These are phyloP conservation scores for Exophiala sp. DNA, from an alignment of 2,329 filamentous ascomycete genomes.

Conservation along the genomic window DNA sequence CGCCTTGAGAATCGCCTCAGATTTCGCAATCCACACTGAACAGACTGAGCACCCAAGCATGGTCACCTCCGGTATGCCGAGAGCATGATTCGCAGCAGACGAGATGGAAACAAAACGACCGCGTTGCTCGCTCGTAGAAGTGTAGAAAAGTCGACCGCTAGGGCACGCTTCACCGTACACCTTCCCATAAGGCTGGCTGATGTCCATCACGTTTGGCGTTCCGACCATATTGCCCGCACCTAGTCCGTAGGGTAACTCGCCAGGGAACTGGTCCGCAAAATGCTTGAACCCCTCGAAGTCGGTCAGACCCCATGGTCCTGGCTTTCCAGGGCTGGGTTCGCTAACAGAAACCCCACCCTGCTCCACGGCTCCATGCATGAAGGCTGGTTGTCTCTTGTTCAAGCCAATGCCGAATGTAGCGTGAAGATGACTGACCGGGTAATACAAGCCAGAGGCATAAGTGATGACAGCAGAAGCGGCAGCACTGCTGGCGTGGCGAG, in stretches of 20 bases:
- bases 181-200: conserved; percentile 78
- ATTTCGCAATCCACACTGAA: conserved; percentile 86
- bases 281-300: conserved; percentile 71
- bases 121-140: conserved; percentile 65
- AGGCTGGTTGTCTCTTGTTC: conserved; percentile 66
- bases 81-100: conserved; percentile 50
- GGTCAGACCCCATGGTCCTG: conserved; percentile 74
- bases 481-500: conserved; percentile 53
- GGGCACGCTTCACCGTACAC: conserved; percentile 81
- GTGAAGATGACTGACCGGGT: conserved; percentile 72
- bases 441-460: conserved; percentile 77
- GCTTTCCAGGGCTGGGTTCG: conserved; percentile 68
- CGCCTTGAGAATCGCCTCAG: conserved; percentile 60
- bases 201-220: conserved; percentile 79
- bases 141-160: conserved; percentile 73
- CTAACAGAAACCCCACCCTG: conserved; percentile 72
- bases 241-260: conserved; percentile 68
- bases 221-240: conserved; percentile 70
- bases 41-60: conserved; percentile 65
- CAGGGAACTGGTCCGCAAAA: conserved; percentile 69
- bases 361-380: conserved; percentile 78
- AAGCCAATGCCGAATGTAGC: conserved; percentile 63
- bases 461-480: conserved; percentile 69
- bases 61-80: conserved; percentile 71
- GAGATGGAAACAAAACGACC: conserved; percentile 67